These are phyloP conservation scores for Talaromyces sp. DNA, from an alignment of 2,329 filamentous ascomycete species.

Conservation along the genomic window DNA sequence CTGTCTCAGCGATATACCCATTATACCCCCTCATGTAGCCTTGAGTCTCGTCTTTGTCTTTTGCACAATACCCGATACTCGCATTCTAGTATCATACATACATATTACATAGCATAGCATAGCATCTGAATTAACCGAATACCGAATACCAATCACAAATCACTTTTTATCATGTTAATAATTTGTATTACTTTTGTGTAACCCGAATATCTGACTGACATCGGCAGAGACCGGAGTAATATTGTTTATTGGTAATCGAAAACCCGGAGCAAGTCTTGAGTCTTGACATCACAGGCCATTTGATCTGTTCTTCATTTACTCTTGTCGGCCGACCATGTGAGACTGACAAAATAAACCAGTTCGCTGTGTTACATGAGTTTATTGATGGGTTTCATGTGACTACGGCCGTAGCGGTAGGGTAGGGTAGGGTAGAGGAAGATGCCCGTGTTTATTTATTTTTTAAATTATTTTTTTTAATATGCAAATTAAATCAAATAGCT, in stretches of 20 bases:
- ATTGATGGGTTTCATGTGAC: background rate
- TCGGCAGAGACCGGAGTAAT: background rate
- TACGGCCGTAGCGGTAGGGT: background rate
- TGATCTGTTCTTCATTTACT: background rate
- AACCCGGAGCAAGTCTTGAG: too few relatives aligned
- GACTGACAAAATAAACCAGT: too few relatives aligned
- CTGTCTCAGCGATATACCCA: background rate
- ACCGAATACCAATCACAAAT: background rate
- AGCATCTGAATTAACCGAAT: background rate
- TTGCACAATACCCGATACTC: background rate
- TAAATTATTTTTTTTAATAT: background rate
- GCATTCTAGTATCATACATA: background rate
- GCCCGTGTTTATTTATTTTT: background rate
- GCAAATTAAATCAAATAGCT: too few relatives aligned
- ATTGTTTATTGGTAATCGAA: background rate
- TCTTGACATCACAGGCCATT: background rate
- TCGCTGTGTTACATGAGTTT: background rate
- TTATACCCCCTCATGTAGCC: slow-evolving; percentile 11
- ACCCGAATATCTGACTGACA: background rate
- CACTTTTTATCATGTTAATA: too few relatives aligned
- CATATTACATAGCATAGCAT: background rate
- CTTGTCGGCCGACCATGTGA: background rate
- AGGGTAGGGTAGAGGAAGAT: too few relatives aligned
- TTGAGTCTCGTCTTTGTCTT: background rate
- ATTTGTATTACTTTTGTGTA: background rate